Percentiles rank a stretch among this genome's conserved stretches.
These are phyloP conservation scores for Debaryomycetaceae sp. DNA, from an alignment of 1,139 yeast species.

Conservation along the genomic window DNA sequence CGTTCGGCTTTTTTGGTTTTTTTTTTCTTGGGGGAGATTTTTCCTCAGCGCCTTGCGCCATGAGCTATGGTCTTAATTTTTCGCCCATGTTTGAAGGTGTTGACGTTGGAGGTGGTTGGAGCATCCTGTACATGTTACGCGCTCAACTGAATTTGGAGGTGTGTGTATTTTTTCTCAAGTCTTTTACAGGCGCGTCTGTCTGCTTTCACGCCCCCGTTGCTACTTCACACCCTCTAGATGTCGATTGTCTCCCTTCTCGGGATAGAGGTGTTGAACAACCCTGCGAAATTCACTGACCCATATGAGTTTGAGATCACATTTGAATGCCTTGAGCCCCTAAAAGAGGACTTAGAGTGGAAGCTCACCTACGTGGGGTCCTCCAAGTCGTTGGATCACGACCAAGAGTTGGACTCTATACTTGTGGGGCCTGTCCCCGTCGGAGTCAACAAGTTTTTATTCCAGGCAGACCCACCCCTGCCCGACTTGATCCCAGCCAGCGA, in stretches of 20 bases:
- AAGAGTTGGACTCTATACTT: constrained; percentile 86
- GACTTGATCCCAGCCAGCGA: constrained; percentile 95
- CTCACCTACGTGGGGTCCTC: constrained; percentile 95
- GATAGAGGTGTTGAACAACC: constrained; percentile 88
- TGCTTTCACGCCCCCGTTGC: no score
- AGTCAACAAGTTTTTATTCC: constrained; percentile 83
- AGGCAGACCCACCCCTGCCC: constrained; percentile 96
- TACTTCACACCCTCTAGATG: no score
- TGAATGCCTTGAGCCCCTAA: constrained; percentile 89
- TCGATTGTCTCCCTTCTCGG: constrained; percentile 92
- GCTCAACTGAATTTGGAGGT: no score
- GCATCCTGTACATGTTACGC: no score
- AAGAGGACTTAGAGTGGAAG: constrained; percentile 96
- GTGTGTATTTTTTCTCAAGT: no score
- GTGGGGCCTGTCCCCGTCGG: constrained; percentile 99
- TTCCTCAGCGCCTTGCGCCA: no score
- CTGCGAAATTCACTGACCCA: constrained; percentile 90
- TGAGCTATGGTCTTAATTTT: no score
- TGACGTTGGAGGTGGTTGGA: no score
- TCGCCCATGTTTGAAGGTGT: no score
- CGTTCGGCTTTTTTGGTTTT: no score
- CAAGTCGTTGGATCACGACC: constrained; percentile 89
- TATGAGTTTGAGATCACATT: constrained; percentile 96
- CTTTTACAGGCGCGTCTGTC: no score
- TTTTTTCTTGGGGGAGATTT: no score